Evolutionary conservation across 495 filamentous ascomycete species (phyloP), one percentile per base, ranked within the genome.

Genomic region (Penicillium nucicola): DNA sequence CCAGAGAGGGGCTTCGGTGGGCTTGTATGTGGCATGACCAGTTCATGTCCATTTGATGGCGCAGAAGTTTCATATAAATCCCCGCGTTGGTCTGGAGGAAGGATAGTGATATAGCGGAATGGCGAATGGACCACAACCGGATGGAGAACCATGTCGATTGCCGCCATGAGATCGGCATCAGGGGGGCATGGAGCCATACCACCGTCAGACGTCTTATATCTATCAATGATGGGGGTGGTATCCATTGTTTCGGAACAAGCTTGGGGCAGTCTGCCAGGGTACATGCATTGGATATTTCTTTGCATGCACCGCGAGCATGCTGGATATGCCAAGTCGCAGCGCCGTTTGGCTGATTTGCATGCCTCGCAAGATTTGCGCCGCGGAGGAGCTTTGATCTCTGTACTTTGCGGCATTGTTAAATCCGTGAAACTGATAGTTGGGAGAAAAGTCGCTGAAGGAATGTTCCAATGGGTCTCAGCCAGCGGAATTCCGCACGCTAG

Each of bases 281-380:
- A 82, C 14, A 57, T 41, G 63, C 79, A 82, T 2, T 56, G 41
- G 10, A 78, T 17, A 30, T 62, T 60, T 41, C 72, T 61, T 47
- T 67, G 65, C 5, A 57, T 42, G 56, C 79, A 82, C 31, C 79
- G 71, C 11, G 65, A 65, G 44, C 79, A 82, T 17, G 63, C 57
- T 10, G 78, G 79, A 19, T 64, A 64, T 6, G 63, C 67, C 3
- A 77, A 63, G 40, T 79, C 77, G 53, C 79, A 82, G 13, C 76
- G 72, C 12, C 79, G 64, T 53, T 81, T 82, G 8, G 73, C 72
- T 44, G 67, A 70, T 57, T 76, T 77, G 61, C 79, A 82, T n/a
- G 69, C 67, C 20, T 69, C 65, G 50, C 79, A 80, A 63, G 68
- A 77, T 50, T 78, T 80, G 25, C 72, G 72, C 34, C 78, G 65